Evolutionary conservation across 2,329 filamentous ascomycete genomes (phyloP), one percentile per base, ranked within the genome.

Genomic region (Cephalotrichum gorgonifer): DNA sequence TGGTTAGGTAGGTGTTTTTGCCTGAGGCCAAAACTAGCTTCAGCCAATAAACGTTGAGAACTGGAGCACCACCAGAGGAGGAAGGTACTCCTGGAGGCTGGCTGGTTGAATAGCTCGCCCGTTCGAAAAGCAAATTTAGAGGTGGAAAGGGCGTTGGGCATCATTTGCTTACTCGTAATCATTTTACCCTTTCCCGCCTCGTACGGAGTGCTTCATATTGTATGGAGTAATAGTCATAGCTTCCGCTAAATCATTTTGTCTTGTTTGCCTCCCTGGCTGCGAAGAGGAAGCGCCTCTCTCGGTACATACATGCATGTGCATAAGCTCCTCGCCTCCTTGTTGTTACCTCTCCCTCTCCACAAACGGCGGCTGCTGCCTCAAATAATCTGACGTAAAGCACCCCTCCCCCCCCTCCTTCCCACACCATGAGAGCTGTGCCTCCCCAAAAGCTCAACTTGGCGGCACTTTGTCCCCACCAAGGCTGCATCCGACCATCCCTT

Each of bases 21-120:
- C 38, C 38, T 48, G 27, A 42, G 30, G 43, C 41, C 4, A 25
- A 51, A 41, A 30, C 23, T 20, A 17, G 20, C 28, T 35, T 28
- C 14, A 20, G 31, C 50, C 50, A 52, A 52, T 52, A 33, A 52
- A n/a, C 28, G 17, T 15, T 17, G 11, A 26, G 28, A 22, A 43
- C 11, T 27, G 35, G 31, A 28, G 43, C 50, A 52, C 47, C 47
- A 26, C 44, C 20, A 26, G 35, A 22, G 31, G 28, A 14, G 26
- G 22, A 20, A n/a, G 17, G 44, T 38, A 38, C 15, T 17, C 9
- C n/a, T 39, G 8, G 35, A 12, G 35, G 20, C 12, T 17, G 14
- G 35, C 35, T 8, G 8, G 20, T 14, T 8, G 8, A 31, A 14
- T 31, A 14, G 7, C 7, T 14, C 28, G 14, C 28, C 7, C 28